phyloP scores from a whole-genome alignment of 768 basidiomycete species.

The Boletus reticuloceps region DNA sequence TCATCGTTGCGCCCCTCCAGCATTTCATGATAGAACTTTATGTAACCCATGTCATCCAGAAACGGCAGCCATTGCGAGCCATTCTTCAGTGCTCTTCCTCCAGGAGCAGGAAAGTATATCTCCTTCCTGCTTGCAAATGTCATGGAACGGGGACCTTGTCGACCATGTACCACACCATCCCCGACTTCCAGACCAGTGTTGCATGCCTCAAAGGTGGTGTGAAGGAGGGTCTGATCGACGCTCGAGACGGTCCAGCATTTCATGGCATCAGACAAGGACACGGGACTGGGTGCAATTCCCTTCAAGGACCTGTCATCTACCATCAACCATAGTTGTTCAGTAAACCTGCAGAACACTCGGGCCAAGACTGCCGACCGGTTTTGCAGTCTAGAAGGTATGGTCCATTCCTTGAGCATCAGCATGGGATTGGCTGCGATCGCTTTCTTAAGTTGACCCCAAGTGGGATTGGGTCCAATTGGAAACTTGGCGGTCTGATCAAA shows the following conservation, averaged over 20 bases:
- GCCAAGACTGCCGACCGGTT: not conserved
- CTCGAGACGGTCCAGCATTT: conserved; percentile 4
- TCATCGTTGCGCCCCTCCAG: not conserved
- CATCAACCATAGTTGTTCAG: not conserved
- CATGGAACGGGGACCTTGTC: not conserved
- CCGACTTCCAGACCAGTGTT: not conserved
- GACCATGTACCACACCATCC: not conserved
- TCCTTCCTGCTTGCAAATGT: not conserved
- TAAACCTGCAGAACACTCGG: not conserved
- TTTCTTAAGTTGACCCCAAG: conserved; percentile 1
- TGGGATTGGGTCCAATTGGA: not conserved
- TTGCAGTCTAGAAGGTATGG: not conserved
- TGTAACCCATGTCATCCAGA: not conserved
- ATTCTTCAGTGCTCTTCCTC: too few relatives aligned
- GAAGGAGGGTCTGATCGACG: not conserved
- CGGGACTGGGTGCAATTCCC: not conserved
- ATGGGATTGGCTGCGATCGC: too few relatives aligned
- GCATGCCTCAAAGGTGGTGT: not conserved
- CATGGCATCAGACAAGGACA: conserved; percentile 4
- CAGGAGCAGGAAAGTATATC: conserved; percentile 1
- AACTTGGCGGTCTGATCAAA: not conserved
- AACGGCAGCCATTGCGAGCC: not conserved
- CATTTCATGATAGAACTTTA: not conserved
- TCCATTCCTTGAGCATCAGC: not conserved
- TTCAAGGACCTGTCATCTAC: not conserved